These are phyloP conservation scores for Phytophthora uliginosa DNA, from an alignment of 352 stramenopile species.

Conservation along the genomic window DNA sequence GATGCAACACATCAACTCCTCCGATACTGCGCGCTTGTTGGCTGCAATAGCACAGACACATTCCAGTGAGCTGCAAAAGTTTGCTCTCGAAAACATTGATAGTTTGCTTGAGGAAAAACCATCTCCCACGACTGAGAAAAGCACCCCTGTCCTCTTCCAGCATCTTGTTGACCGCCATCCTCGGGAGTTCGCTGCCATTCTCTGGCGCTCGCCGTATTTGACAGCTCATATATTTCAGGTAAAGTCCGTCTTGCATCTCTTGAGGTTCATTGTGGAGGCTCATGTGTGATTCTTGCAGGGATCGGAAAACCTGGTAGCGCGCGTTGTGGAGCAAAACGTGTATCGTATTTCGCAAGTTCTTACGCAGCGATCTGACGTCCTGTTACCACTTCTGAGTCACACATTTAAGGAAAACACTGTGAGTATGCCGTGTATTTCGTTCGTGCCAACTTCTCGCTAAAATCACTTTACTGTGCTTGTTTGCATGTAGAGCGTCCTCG, in stretches of 20 bases:
- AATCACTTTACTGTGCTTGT: neutral
- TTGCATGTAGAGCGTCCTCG: slow-evolving; percentile 50
- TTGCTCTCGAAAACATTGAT: slow-evolving; percentile 65
- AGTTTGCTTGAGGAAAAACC: slow-evolving; percentile 45
- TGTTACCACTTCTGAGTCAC: slow-evolving; percentile 64
- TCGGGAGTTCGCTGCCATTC: slow-evolving; percentile 59
- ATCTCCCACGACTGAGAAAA: slow-evolving; percentile 5
- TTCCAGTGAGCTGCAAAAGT: slow-evolving; percentile 46
- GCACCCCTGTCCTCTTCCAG: slow-evolving; percentile 52
- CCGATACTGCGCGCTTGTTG: slow-evolving; percentile 41
- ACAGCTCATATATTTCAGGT: slow-evolving; percentile 82
- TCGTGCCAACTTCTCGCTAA: neutral
- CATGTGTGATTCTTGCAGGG: slow-evolving; percentile 30
- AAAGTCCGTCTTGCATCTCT: neutral
- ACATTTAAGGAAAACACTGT: slow-evolving; percentile 75
- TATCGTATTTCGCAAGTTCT: slow-evolving; percentile 72
- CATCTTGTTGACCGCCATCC: slow-evolving; percentile 69
- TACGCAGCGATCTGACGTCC: slow-evolving; percentile 56
- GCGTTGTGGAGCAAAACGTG: slow-evolving; percentile 84
- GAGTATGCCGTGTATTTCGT: slow-evolving; percentile 5
- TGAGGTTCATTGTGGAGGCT: neutral
- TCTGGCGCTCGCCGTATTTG: slow-evolving; percentile 72
- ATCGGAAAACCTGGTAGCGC: slow-evolving; percentile 63
- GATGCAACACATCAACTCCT: slow-evolving; percentile 36
- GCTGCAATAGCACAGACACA: slow-evolving; percentile 40